Evolutionary conservation across 495 filamentous ascomycete genomes (phyloP).

Genomic region (Trichoderma reesei): DNA sequence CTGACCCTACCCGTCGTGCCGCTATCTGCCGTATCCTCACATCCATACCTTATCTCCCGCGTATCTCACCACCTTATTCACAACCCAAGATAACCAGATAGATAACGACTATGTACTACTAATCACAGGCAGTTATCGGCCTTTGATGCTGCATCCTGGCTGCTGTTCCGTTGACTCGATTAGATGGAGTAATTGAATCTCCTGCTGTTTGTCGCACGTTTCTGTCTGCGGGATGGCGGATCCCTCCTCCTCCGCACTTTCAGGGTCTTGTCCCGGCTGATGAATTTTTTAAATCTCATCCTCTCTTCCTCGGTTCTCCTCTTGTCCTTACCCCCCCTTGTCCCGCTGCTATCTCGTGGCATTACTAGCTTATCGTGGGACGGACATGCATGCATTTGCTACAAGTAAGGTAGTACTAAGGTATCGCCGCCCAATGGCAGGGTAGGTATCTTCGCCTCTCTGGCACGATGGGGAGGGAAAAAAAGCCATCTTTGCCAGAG

Average conservation of each 20-base stretch:
- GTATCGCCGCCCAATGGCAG: background rate
- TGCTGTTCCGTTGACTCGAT: background rate
- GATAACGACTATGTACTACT: background rate
- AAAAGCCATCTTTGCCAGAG: too few species aligned
- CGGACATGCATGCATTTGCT: too few species aligned
- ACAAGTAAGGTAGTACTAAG: too few species aligned
- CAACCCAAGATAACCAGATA: too few species aligned
- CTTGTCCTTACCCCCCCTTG: too few species aligned
- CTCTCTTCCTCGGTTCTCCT: too few species aligned
- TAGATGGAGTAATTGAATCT: background rate
- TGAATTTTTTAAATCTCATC: too few species aligned
- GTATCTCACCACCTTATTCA: background rate
- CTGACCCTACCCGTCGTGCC: too few species aligned
- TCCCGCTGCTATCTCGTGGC: background rate
- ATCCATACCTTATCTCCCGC: background rate
- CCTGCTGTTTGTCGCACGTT: too few species aligned
- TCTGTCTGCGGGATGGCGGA: constrained; percentile 1
- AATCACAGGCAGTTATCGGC: constrained; percentile 2
- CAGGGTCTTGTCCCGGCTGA: too few species aligned
- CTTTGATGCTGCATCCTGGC: background rate
- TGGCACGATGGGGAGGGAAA: too few species aligned
- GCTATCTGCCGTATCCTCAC: background rate
- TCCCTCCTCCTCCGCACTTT: background rate
- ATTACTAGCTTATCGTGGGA: background rate
- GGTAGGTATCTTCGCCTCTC: background rate